Evolutionary conservation across 2,329 filamentous ascomycete species (phyloP).

Genomic region (Monosporascus sp.): DNA sequence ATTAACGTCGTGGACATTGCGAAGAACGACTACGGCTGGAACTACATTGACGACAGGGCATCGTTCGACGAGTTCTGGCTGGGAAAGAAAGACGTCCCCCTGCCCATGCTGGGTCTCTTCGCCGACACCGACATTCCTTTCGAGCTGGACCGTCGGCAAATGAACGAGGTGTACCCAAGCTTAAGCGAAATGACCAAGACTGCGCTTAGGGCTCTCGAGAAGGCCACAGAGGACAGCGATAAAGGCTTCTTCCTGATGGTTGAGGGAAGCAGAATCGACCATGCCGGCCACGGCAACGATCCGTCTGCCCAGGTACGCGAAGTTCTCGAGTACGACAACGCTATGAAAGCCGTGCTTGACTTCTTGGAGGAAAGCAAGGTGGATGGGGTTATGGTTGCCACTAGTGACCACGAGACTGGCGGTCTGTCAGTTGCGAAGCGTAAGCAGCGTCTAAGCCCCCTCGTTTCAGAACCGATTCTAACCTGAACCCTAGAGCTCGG

Average conservation of each 20-base stretch:
- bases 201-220: constrained; percentile 71
- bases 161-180: constrained; percentile 77
- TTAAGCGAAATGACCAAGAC: constrained; percentile 86
- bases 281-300: constrained; percentile 83
- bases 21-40: constrained; percentile 70
- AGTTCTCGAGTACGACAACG: constrained; percentile 88
- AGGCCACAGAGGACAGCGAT: constrained; percentile 76
- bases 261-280: constrained; percentile 92
- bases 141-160: constrained; percentile 80
- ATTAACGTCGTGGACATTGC: constrained; percentile 71
- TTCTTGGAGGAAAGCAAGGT: constrained; percentile 72
- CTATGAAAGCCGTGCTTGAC: constrained; percentile 76
- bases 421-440: constrained; percentile 77
- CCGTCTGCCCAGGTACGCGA: constrained; percentile 82
- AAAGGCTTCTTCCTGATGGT: constrained; percentile 99
- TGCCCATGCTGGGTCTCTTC: constrained; percentile 84
- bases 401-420: constrained; percentile 94
- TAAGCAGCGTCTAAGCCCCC: constrained; percentile 32
- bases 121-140: constrained; percentile 81
- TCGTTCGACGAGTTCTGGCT: constrained; percentile 70
- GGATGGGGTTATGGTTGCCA: constrained; percentile 77
- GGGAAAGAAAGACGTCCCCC: constrained; percentile 57
- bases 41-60: constrained; percentile 65
- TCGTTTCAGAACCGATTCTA: constrained; percentile 36
- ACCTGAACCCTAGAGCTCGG: constrained; percentile 37